These are phyloP conservation scores for Trypanosoma rangeli DNA, from an alignment of 208 protist genomes.

Conservation along the genomic window DNA sequence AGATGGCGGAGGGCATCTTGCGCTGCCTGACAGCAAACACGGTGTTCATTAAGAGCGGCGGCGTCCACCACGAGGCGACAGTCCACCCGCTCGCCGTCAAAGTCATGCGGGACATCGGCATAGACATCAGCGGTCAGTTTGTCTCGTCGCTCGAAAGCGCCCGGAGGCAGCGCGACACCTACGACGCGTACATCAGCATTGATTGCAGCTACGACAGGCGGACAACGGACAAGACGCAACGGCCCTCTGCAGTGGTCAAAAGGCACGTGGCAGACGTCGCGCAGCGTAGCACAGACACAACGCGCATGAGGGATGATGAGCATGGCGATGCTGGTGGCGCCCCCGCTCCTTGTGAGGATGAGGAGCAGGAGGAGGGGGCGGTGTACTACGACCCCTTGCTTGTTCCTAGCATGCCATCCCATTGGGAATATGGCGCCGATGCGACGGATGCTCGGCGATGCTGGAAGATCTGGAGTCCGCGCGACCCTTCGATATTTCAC, in stretches of 20 bases:
- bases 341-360: background rate
- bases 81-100: conserved; percentile 69
- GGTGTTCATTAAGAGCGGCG: conserved; percentile 79
- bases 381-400: conserved; percentile 45
- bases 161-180: conserved; percentile 62
- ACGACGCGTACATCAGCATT: conserved; percentile 86
- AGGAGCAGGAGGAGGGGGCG: conserved; percentile 5
- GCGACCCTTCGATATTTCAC: conserved; percentile 79
- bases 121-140: conserved; percentile 51
- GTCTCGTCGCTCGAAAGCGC: conserved; percentile 58
- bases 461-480: conserved; percentile 82
- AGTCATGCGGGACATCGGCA: conserved; percentile 51
- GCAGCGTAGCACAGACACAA: background rate
- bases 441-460: conserved; percentile 56
- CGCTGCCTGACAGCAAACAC: conserved; percentile 44
- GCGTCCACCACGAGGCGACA: conserved; percentile 42
- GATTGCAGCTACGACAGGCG: conserved; percentile 54
- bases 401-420: conserved; percentile 51
- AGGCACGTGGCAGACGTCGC: background rate
- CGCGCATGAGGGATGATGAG: background rate
- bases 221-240: conserved; percentile 44
- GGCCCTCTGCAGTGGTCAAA: conserved; percentile 3
- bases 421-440: conserved; percentile 74
- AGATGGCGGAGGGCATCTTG: conserved; percentile 85
- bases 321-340: background rate